phyloP scores from a whole-genome alignment of 1,284 basidiomycete genomes.

The Ceratobasidium sp. region DNA sequence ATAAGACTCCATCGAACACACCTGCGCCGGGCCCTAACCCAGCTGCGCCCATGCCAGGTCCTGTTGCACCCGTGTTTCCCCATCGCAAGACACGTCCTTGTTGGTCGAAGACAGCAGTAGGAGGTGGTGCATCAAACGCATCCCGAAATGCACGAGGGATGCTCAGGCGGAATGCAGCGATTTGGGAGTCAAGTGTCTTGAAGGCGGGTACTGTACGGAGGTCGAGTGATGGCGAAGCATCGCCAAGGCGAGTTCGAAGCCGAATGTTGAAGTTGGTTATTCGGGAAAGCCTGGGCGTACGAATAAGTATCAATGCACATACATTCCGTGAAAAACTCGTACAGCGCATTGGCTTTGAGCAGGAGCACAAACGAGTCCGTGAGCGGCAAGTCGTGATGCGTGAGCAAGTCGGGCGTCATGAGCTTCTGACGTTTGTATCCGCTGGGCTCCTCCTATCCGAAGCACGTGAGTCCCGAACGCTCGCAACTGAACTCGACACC shows the following conservation, averaged over 20 bases:
- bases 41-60: not conserved
- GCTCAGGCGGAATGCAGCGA: conserved; percentile 39
- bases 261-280: conserved; percentile 37
- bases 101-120: conserved; percentile 14
- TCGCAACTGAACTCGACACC: not conserved
- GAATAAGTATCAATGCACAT: conserved; percentile 1
- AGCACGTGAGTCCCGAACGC: not conserved
- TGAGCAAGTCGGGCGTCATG: conserved; percentile 35
- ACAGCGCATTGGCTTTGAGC: conserved; percentile 35
- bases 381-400: conserved; percentile 35
- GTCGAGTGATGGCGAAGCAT: conserved; percentile 15
- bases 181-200: conserved; percentile 39
- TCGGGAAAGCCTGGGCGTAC: conserved; percentile 16
- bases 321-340: conserved; percentile 3
- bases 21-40: conserved; percentile 20
- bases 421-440: conserved; percentile 35
- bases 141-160: conserved; percentile 41
- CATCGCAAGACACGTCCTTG: conserved; percentile 25
- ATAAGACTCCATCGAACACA: conserved; percentile 30
- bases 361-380: conserved; percentile 37
- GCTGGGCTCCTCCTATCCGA: conserved; percentile 22
- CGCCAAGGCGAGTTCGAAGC: conserved; percentile 28
- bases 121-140: conserved; percentile 32
- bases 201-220: conserved; percentile 38
- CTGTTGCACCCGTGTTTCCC: conserved; percentile 4